Evolutionary conservation across 768 basidiomycete species (phyloP), one percentile per base, ranked within the genome.

Genomic region (Calvatia gigantea): DNA sequence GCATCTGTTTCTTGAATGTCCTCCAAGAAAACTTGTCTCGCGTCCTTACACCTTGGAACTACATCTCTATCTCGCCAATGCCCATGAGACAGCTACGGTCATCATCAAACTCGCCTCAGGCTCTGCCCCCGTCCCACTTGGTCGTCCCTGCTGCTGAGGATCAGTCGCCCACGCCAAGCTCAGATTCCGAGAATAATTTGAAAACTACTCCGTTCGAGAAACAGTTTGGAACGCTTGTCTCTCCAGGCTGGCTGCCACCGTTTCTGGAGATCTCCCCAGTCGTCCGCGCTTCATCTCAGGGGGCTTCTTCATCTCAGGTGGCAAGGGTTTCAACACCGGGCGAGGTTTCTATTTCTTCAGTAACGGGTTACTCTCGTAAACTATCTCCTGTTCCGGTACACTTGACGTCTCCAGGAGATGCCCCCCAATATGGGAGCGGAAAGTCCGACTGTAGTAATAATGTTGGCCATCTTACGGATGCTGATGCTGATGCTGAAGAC

Each of bases 231-330:
- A 59, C 59, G 12, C 57, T 63, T 44, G 17, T 58, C 7, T 59
- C 59, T 31, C 53, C 60, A 38, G 41, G 54, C 28, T 48, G 58
- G 38, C 57, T 64, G 9, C 63, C 60, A 17, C 44, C 58, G n/a
- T 55, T 64, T 6, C 63, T 61, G 25, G 69, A 69, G 51, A 39
- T 69, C 14, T 73, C 70, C 33, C 70, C 71, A 25, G 62, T 70
- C 42, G 58, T 69, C 46, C 67, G 69, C 29, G 64, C 56, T 31
- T 60, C 58, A 4, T 56, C 54, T 31, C 54, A 49, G 15, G 45
- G n/a, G 32, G 64, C 64, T 17, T 55, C 56, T 31, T 60, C 58
- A 4, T 56, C 54, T 31, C 54, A 49, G 15, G 45, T 42, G 1
- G 45, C 15, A 25, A 23, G 32, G 27, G 47, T 41, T 23, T 39